Evolutionary conservation across 2,329 filamentous ascomycete species (phyloP), one percentile per base, ranked within the genome.

Genomic region (Penicillium sp.): DNA sequence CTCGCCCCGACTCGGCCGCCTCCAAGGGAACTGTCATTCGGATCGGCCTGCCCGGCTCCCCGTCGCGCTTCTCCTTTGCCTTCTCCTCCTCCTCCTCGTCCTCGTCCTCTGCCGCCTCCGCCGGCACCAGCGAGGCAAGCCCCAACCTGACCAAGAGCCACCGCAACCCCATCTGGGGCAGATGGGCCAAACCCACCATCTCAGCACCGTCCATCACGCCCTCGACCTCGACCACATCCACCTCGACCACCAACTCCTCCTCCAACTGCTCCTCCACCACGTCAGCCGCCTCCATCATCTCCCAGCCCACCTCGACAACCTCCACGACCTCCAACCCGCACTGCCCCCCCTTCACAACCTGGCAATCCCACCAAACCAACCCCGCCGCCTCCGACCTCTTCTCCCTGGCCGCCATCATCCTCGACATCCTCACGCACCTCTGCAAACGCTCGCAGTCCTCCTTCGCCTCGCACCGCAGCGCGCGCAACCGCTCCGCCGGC

Each of bases 341-440:
- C n/a, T n/a, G n/a, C n/a, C n/a, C n/a, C n/a, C n/a, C n/a, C n/a
- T n/a, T n/a, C 36, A 33, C 14, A 37, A 15, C 31, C 9, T 26
- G 33, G 13, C 41, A 39, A 41, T 46, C 34, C 16, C 40, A 25
- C 29, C 26, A 14, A 32, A 65, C 15, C 58, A 65, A 35, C 33
- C 57, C 60, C 18, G 56, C 59, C 32, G 50, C 65, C 26, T 71
- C 75, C 9, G 79, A 83, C 50, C 63, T 82, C 11, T 83, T 78
- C 62, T 78, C 76, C 17, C 68, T 83, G 0, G 79, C 71, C 3
- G 79, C 78, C 35, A 64, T 80, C 14, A 78, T 71, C 43, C 62
- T 82, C 13, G 78, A 82, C 47, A 75, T 83, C 27, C 53, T 82
- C 13, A 80, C 78, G 2, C 74, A 76, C 49, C 68, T 82, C 47